These are phyloP conservation scores for Skeletonema marinoi DNA, from an alignment of 108 stramenopile genomes.

Conservation along the genomic window DNA sequence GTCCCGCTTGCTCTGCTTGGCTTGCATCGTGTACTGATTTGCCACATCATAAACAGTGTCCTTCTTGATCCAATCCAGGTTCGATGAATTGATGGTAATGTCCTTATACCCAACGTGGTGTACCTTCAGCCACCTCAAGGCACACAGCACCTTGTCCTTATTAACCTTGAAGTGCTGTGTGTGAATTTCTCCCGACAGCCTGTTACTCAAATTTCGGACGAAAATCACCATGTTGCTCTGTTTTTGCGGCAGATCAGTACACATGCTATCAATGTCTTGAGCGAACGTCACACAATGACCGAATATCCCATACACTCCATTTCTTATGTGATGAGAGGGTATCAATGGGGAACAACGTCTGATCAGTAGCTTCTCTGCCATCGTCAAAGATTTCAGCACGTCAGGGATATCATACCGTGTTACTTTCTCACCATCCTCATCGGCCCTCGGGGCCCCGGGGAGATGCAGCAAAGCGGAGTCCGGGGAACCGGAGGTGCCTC, in stretches of 20 bases:
- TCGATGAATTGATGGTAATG: not conserved
- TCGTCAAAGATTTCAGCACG: not conserved
- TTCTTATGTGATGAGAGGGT: slow-evolving; percentile 3
- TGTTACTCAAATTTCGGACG: not conserved
- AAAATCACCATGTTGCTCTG: slow-evolving; percentile 5
- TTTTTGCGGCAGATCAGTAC: not conserved
- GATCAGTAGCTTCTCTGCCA: slow-evolving; percentile 21
- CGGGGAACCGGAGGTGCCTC: too few species aligned
- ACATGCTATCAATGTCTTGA: slow-evolving; percentile 7
- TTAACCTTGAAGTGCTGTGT: not conserved
- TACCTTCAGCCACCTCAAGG: slow-evolving; percentile 16
- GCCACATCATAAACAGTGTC: not conserved
- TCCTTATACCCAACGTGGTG: slow-evolving; percentile 12
- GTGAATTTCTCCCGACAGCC: not conserved
- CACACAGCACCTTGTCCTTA: not conserved
- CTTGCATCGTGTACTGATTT: too few species aligned
- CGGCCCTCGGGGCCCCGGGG: too few species aligned
- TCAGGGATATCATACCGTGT: slow-evolving; percentile 15
- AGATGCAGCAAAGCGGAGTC: too few species aligned
- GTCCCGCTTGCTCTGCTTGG: not conserved
- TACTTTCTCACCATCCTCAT: not conserved
- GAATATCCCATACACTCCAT: not conserved
- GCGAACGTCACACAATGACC: too few species aligned
- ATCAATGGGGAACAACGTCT: slow-evolving; percentile 6
- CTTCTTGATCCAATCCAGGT: slow-evolving; percentile 15